Evolutionary conservation across 139 green algal species (phyloP), one percentile per base, ranked within the genome.

Genomic region (Micractinium conductrix): DNA sequence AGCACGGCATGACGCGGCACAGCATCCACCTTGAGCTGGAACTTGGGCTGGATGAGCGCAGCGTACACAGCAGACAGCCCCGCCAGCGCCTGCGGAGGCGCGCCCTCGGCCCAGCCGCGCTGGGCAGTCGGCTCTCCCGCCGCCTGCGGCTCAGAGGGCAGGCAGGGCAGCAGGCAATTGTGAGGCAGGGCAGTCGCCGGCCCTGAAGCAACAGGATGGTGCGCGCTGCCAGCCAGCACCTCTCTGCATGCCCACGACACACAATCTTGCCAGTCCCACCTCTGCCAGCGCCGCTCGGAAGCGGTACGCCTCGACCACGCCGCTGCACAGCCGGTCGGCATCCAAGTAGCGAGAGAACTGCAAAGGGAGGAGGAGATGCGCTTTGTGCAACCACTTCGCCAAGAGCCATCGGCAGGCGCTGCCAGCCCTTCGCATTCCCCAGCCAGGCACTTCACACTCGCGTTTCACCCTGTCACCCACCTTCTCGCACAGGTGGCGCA

Each of bases 271-370:
- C 70, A 40, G 42, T 10, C 44, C 2, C 40, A 84, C 87, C 2
- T 71, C 60, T 42, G 79, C 87, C 63, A 93, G 85, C 53, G 83
- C 75, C n/a, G 63, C 42, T 42, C 93, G 90, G 79, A 96, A 92
- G 65, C 30, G 37, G 63, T 86, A 92, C 10, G 89, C 87, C 53
- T 89, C 67, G 9, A 42, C 65, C 26, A 96, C 73, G 48, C 93
- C 92, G 44, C 48, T n/a, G 38, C 45, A 71, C 42, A 89, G 72
- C 45, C 85, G 70, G 26, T 80, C 85, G 38, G 62, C 74, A 55
- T 87, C 85, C 48, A 89, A 12, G 80, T 89, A 89, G 26, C 79
- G 37, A 4, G 67, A 35, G 48, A 85, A 48, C 62, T 72, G 65
- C 65, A 72, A 14, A 22, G 26, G 28, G 69, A 24, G 67, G 12